Conservation (phyloP, 495 filamentous ascomycete species). For the Pyrenula massariospora region DNA sequence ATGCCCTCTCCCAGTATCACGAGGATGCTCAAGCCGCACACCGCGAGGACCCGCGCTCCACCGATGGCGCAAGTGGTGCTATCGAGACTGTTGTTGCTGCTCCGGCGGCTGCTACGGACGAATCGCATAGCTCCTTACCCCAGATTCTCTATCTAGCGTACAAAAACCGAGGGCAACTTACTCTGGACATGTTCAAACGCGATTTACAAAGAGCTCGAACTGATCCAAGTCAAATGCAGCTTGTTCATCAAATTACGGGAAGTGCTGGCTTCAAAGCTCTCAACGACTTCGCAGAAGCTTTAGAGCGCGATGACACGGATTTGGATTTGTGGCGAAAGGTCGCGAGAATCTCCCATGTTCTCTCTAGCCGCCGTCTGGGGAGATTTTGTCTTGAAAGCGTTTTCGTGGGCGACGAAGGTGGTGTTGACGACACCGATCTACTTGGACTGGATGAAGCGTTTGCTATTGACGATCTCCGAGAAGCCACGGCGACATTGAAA, state of each 20-base stretch:
- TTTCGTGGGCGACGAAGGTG: constrained; percentile 69
- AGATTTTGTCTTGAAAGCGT: constrained; percentile 88
- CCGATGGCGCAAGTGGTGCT: constrained; percentile 12
- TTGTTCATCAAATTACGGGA: background rate
- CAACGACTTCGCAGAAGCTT: constrained; percentile 56
- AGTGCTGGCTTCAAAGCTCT: constrained; percentile 20
- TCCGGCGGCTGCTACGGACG: constrained; percentile 44
- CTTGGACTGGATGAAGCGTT: constrained; percentile 77
- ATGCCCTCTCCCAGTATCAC: constrained; percentile 64
- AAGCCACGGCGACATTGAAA: constrained; percentile 51
- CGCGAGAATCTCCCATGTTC: constrained; percentile 61
- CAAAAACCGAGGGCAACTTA: constrained; percentile 90
- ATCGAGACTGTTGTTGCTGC: constrained; percentile 26
- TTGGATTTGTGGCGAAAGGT: constrained; percentile 87
- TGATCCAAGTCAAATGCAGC: background rate
- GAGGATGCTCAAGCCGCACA: constrained; percentile 19
- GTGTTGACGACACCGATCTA: constrained; percentile 42
- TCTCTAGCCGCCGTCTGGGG: constrained; percentile 64
- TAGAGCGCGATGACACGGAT: constrained; percentile 86
- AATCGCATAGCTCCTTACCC: constrained; percentile 64
- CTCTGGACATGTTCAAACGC: constrained; percentile 35
- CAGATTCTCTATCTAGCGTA: constrained; percentile 85
- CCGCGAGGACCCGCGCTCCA: constrained; percentile 15
- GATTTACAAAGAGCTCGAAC: constrained; percentile 14
- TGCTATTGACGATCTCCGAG: constrained; percentile 65